phyloP scores from a whole-genome alignment of 495 filamentous ascomycete species.

The Aspergillus kassunensis region DNA sequence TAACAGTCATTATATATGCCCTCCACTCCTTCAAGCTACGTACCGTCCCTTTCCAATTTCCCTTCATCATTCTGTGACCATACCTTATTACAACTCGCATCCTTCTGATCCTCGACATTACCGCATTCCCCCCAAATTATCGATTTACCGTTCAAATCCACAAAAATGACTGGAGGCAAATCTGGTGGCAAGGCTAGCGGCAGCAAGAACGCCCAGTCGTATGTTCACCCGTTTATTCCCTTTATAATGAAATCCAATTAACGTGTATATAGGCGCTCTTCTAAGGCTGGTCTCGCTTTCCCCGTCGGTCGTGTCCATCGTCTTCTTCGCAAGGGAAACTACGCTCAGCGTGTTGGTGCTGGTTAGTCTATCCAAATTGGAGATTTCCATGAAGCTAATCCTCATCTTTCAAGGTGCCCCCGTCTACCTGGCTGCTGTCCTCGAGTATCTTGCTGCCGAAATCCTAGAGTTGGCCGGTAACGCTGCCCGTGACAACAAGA shows the following conservation, averaged over 20 bases:
- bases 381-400: background rate
- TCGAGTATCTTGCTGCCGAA: conserved; percentile 97
- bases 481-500: conserved; percentile 99
- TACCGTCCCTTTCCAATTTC: conserved; percentile 23
- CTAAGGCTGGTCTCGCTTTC: conserved; percentile 99
- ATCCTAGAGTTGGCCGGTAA: conserved; percentile 99
- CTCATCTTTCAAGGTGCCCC: conserved; percentile 64
- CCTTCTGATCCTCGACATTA: background rate
- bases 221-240: conserved; percentile 42
- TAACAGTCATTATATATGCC: conserved; percentile 46
- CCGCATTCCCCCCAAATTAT: too few species aligned
- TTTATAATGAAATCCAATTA: conserved; percentile 33
- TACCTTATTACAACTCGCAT: background rate
- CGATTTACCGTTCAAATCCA: conserved; percentile 22
- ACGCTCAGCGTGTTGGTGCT: conserved; percentile 99
- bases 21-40: conserved; percentile 31
- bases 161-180: conserved; percentile 99
- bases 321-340: conserved; percentile 99
- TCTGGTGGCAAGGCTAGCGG: conserved; percentile 97
- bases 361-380: conserved; percentile 44
- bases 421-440: conserved; percentile 96
- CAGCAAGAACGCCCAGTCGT: conserved; percentile 97
- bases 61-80: conserved; percentile 18
- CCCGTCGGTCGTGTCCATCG: conserved; percentile 99
- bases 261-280: conserved; percentile 71